Evolutionary conservation across 768 basidiomycete species (phyloP).

Genomic region (Kwoniella dendrophila): DNA sequence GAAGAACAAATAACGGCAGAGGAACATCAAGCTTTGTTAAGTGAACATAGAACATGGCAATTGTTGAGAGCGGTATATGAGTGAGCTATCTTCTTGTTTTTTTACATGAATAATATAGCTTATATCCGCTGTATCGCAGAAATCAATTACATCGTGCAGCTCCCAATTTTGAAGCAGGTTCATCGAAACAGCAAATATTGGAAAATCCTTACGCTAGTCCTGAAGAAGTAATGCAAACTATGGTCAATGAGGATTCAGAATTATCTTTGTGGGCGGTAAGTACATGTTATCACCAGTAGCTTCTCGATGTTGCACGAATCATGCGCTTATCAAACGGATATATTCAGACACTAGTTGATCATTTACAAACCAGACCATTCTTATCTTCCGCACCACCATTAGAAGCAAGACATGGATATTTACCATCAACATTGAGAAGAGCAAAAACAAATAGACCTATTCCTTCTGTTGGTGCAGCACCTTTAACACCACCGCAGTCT

Average conservation of each 20-base stretch:
- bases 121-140: no score
- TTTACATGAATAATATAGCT: background rate
- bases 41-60: conserved; percentile 52
- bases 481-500: conserved; percentile 20
- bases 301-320: background rate
- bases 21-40: conserved; percentile 36
- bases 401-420: conserved; percentile 50
- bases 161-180: conserved; percentile 31
- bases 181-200: conserved; percentile 26
- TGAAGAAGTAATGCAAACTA: conserved; percentile 42
- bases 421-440: conserved; percentile 43
- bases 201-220: conserved; percentile 46
- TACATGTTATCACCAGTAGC: background rate
- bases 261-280: conserved; percentile 44
- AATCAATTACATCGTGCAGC: conserved; percentile 38
- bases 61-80: conserved; percentile 41
- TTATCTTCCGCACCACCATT: conserved; percentile 39
- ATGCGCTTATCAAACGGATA: background rate
- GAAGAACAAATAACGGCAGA: conserved; percentile 39
- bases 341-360: conserved; percentile 43
- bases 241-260: conserved; percentile 46
- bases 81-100: conserved; percentile 4
- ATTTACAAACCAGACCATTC: conserved; percentile 45
- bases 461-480: conserved; percentile 11
- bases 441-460: conserved; percentile 26